Base-by-base conservation (phyloP, 2,329 filamentous ascomycete genomes). In the Xylogone sp. region DNA sequence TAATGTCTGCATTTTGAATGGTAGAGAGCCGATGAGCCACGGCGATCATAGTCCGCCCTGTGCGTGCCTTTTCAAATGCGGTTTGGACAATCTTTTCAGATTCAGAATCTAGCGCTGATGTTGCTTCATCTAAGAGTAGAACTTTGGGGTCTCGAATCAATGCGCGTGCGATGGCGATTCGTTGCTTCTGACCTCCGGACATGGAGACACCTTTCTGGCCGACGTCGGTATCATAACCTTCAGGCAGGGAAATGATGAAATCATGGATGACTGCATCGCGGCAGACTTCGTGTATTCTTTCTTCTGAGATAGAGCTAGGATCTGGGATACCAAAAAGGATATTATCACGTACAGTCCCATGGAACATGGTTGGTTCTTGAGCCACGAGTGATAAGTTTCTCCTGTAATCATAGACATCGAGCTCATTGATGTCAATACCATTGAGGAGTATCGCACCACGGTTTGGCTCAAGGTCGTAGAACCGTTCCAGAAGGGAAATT, bases 111-210 rank as follows among this genome's bases (percentile, higher is more conserved):
- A 60, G 48, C 55, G 57, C 59, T 10, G 80, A 84, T 0, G 87
- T 90, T 2, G 86, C 86, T 69, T 90, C 87, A 62, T 90, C 87
- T 3, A 90, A 75, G 4, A 90, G 75, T 45, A 90, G 67, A 3
- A 90, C 71, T 45, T 79, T 73, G 0, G 87, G 87, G n/a, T 80
- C 71, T 2, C 86, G 75, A 2, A 87, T 78, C 1, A 90, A 72
- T 1, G 87, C 86, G 3, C 87, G 76, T 0, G 87, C 86, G 52
- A 96, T 96, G 13, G 91, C 90, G 62, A 97, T 92, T 57, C 92
- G 88, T 70, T 97, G 92, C 69, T 96, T 96, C 70, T 97, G 93
- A 18, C 93, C 93, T 65, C 93, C 93, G 48, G 89, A 95, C 10
- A 97, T 77, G 46, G 96, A 73, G 65, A 96, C 94, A 3, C 92